Evolutionary conservation across 164 flowering plant genomes (phyloP), one percentile per base, ranked within the genome.

Genomic region (Hamamelis virginiana): DNA sequence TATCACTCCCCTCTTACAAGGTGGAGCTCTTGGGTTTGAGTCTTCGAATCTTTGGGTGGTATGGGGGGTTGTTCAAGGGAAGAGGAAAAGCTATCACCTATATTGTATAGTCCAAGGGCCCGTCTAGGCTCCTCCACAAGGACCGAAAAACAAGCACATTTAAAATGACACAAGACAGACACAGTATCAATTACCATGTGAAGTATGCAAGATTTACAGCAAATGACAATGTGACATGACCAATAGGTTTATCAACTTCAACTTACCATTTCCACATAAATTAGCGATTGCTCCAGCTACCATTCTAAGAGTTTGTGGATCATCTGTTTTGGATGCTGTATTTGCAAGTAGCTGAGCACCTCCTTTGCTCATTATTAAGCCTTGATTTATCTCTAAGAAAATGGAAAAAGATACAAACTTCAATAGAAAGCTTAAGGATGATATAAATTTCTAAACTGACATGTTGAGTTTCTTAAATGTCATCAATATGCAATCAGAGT

Each of bases 201-300:
- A n/a, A n/a, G n/a, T 33, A 33, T 33, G 41, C 41, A 33, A 2
- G 2, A 2, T 6, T 2, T 33, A 6, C 41, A 33, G 41, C 41
- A 33, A 33, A 33, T 6, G 6, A 33, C 6, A 6, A 33, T 33
- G 41, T 33, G 41, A 33, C 6, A 2, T 33, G 41, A 2, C 41
- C 41, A 33, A 33, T 33, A 33, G 2, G 41, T 33, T 2, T 33
- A 33, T 10, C 25, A 70, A 59, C 23, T 47, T 33, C 21, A 66
- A 44, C 82, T 80, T 83, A 94, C 98, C 97, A 71, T 94, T 94
- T 74, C 98, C 98, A 70, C 98, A 94, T 68, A 94, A 73, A 81
- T 91, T 94, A 70, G 97, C 98, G 75, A 91, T 81, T 53, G 96
- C 98, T 64, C 98, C 98, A 70, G 98, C 98, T 52, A 94, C 89